These are phyloP conservation scores for Globisporangium canariense DNA, from an alignment of 352 stramenopile species.

Conservation along the genomic window DNA sequence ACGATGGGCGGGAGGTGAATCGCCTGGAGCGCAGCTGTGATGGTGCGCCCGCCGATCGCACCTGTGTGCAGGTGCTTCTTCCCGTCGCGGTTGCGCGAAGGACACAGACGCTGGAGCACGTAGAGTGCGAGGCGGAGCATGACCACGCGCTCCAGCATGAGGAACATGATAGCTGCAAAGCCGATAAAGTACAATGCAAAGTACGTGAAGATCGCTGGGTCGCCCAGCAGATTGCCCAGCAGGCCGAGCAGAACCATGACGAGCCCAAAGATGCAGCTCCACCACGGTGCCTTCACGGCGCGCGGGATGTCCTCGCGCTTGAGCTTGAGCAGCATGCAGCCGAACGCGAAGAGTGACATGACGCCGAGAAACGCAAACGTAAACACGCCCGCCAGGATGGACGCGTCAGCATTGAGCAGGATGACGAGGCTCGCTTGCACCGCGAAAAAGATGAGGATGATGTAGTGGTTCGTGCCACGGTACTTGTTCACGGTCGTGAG, in stretches of 20 bases:
- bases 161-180: constrained; percentile 66
- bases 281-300: constrained; percentile 41
- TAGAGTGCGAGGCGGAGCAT: constrained; percentile 73
- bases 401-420: constrained; percentile 75
- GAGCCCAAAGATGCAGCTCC: constrained; percentile 17
- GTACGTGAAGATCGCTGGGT: constrained; percentile 66
- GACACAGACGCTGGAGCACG: constrained; percentile 57
- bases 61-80: constrained; percentile 46
- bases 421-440: constrained; percentile 73
- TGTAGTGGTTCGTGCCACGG: constrained; percentile 83
- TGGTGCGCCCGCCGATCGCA: constrained; percentile 62
- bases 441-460: constrained; percentile 79
- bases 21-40: constrained; percentile 48
- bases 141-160: constrained; percentile 80
- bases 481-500: constrained; percentile 60
- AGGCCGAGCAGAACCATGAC: constrained; percentile 23
- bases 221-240: constrained; percentile 1
- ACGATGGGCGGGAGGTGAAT: constrained; percentile 86
- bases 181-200: constrained; percentile 78
- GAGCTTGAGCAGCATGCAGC: constrained; percentile 82
- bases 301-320: constrained; percentile 79
- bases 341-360: constrained; percentile 79
- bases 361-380: constrained; percentile 81
- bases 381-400: constrained; percentile 79
- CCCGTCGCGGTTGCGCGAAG: constrained; percentile 28